Evolutionary conservation across 2,329 filamentous ascomycete genomes (phyloP).

Genomic region (Atkinsonella texensis): DNA sequence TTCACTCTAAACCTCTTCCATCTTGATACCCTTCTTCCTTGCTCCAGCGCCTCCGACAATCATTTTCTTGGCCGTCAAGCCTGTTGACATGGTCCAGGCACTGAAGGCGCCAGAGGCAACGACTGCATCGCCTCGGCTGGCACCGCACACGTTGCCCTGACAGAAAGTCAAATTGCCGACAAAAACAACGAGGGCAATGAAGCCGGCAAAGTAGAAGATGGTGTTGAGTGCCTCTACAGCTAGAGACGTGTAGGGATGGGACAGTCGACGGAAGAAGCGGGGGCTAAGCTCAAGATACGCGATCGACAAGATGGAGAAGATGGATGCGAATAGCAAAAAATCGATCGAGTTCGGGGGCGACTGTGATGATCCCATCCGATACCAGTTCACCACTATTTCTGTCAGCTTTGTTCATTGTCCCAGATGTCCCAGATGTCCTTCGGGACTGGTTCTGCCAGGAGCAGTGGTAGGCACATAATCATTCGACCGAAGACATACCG

Average conservation of each 20-base stretch:
- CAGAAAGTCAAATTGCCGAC: constrained; percentile 44
- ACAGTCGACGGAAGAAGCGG: constrained; percentile 30
- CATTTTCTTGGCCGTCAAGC: constrained; percentile 33
- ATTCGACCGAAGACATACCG: constrained; percentile 6
- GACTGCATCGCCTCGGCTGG: constrained; percentile 41
- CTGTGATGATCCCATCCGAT: constrained; percentile 40
- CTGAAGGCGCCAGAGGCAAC: constrained; percentile 41
- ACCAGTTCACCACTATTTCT: constrained; percentile 48
- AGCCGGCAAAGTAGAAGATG: constrained; percentile 47
- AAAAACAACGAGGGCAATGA: constrained; percentile 46
- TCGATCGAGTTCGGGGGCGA: constrained; percentile 43
- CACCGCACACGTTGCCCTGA: constrained; percentile 42
- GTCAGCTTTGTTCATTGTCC: neutral
- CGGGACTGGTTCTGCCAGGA: neutral
- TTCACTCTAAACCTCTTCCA: constrained; percentile 22
- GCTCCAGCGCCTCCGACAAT: constrained; percentile 28
- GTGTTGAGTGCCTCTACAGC: constrained; percentile 39
- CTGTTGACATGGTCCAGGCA: constrained; percentile 38
- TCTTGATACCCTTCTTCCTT: constrained; percentile 20
- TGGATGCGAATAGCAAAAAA: constrained; percentile 43
- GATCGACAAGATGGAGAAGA: constrained; percentile 43
- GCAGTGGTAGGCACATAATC: neutral
- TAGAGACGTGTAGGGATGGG: constrained; percentile 36
- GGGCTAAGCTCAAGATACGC: constrained; percentile 39
- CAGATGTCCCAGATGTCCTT: neutral